These are phyloP conservation scores for Carallia pectinifolia DNA, from an alignment of 345 rosid genomes.

Conservation along the genomic window DNA sequence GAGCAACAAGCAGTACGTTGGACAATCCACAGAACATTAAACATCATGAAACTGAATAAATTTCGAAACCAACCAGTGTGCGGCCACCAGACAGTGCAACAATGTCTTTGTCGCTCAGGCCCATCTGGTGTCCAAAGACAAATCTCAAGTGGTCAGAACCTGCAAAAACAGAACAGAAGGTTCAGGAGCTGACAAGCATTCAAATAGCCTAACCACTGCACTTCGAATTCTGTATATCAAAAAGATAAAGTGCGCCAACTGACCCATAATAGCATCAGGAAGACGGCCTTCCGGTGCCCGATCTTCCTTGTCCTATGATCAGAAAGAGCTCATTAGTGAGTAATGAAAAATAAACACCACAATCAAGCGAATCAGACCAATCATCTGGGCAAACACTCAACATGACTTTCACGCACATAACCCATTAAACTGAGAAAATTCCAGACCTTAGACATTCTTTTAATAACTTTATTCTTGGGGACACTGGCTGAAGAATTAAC, in stretches of 20 bases:
- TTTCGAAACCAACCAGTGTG: constrained; percentile 61
- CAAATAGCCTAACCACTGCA: not conserved
- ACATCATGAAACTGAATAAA: too few relatives aligned
- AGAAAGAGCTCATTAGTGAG: not conserved
- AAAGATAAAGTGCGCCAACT: not conserved
- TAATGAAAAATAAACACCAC: not conserved
- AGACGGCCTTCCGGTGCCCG: constrained; percentile 98
- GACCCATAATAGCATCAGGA: constrained; percentile 93
- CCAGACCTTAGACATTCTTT: too few relatives aligned
- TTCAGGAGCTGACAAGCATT: not conserved
- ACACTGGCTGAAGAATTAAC: too few relatives aligned
- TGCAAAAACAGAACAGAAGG: constrained; percentile 3
- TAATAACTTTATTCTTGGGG: too few relatives aligned
- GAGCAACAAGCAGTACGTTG: too few relatives aligned
- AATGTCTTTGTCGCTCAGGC: constrained; percentile 84
- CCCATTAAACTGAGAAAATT: too few relatives aligned
- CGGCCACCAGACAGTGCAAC: constrained; percentile 94
- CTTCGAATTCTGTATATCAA: not conserved
- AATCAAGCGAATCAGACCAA: too few relatives aligned
- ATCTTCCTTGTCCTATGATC: constrained; percentile 71
- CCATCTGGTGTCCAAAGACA: constrained; percentile 70
- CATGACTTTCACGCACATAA: too few relatives aligned
- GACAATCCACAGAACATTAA: too few relatives aligned
- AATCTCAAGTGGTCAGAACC: constrained; percentile 81
- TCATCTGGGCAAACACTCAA: too few relatives aligned